These are phyloP conservation scores for Penicillium coffeae DNA, from an alignment of 495 filamentous ascomycete species.

Conservation along the genomic window DNA sequence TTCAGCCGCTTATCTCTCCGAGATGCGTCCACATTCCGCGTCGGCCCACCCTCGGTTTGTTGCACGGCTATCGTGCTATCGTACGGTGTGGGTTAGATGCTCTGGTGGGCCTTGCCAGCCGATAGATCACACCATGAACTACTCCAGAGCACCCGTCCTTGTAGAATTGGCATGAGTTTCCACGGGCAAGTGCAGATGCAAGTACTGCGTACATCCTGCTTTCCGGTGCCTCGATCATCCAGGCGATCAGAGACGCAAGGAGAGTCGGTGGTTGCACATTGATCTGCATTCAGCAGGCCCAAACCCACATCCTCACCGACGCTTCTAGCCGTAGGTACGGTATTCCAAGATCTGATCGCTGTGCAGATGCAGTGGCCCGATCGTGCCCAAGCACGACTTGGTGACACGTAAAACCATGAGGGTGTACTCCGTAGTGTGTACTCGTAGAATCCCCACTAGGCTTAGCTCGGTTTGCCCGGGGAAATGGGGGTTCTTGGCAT, in stretches of 20 bases:
- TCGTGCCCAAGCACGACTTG: not conserved
- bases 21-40: slow-evolving; percentile 17
- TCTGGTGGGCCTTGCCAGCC: no score
- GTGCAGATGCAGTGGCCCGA: slow-evolving; percentile 7
- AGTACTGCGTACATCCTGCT: no score
- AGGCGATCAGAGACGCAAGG: not conserved
- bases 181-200: no score
- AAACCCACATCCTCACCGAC: slow-evolving; percentile 7
- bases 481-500: slow-evolving; percentile 5
- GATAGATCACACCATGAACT: no score
- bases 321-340: slow-evolving; percentile 1
- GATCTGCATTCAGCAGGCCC: slow-evolving; percentile 6
- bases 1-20: slow-evolving; percentile 4
- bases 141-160: no score
- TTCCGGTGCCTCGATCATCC: no score
- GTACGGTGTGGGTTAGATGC: slow-evolving; percentile 1
- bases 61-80: slow-evolving; percentile 7
- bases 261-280: not conserved
- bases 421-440: not conserved
- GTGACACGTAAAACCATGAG: not conserved
- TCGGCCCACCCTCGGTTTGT: slow-evolving; percentile 14
- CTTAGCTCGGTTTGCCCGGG: slow-evolving; percentile 1
- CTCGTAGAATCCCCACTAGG: not conserved
- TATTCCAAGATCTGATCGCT: slow-evolving; percentile 7
- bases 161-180: no score